Evolutionary conservation across 1,139 yeast genomes (phyloP), one percentile per base, ranked within the genome.

Genomic region (Blastobotrys niveus): DNA sequence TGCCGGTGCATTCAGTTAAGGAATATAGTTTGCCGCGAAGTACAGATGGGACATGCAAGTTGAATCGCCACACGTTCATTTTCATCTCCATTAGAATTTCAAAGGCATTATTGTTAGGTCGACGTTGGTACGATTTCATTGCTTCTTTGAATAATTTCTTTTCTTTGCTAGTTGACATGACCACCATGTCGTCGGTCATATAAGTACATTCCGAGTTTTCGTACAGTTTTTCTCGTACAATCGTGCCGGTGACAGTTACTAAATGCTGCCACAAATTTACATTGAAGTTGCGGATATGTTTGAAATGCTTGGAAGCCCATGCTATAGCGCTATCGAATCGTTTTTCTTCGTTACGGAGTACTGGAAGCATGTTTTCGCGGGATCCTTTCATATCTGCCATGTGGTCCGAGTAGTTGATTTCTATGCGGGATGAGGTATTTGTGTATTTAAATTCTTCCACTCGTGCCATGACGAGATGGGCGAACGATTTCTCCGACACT

Each of bases 1-100:
- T 38, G 18, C 42, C 42, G 10, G 19, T 24, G 21, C 42, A 30
- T 17, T 38, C 42, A 17, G 42, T 31, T 21, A 38, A 18, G 8
- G 20, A 17, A 14, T 30, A 38, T 5, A 38, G 29, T 14, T 38
- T 38, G 3, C 42, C 42, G 6, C 30, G 27, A 12, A 38, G 29
- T n/a, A 21, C 22, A n/a, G 42, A 21, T 19, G 42, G 42, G 5
- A 38, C 42, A 30, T 38, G 42, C 15, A 38, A 21, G 18, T 38
- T 38, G 29, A 30, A 38, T 22, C 42, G 17, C 42, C 42, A 38
- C 20, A 38, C 42, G 21, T 38, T 38, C 42, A 38, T 29, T 21
- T 38, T 38, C 42, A 38, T 38, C 21, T 38, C 42, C 42, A 38
- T 38, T 20, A 38, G 14, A 3, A 38, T 38, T 22, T 38, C 42